phyloP scores from a whole-genome alignment of 345 rosid genomes.

The Rhodamnia rubescens region DNA sequence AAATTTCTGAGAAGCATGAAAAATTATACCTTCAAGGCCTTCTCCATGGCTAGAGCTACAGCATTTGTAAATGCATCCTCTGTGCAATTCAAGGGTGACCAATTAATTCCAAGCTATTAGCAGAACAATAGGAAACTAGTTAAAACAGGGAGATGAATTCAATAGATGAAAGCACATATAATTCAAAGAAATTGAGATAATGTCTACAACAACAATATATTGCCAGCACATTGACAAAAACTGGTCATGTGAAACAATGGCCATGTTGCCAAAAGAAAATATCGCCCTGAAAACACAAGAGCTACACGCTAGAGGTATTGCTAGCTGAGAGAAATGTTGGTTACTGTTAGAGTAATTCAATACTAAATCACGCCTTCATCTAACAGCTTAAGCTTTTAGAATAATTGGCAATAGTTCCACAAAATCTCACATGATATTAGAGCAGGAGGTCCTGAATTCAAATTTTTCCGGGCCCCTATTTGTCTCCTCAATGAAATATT shows the following conservation, averaged over 20 bases:
- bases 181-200: neutral
- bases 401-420: no score
- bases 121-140: neutral
- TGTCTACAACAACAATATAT: neutral
- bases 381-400: no score
- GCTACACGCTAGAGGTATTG: neutral
- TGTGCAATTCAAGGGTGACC: conserved; percentile 17
- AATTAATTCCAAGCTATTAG: neutral
- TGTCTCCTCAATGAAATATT: no score
- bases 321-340: neutral
- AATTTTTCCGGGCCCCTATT: no score
- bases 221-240: neutral
- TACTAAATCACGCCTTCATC: no score
- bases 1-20: neutral
- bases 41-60: conserved; percentile 60
- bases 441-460: no score
- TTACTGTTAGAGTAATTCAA: no score
- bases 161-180: neutral
- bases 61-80: conserved; percentile 39
- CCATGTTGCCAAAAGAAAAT: neutral
- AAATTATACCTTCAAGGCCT: conserved; percentile 61
- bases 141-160: neutral
- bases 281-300: neutral
- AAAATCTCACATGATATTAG: no score
- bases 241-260: neutral